These are phyloP conservation scores for Oryza rufipogon DNA, from an alignment of 176 grass and related monocot genomes.

Conservation along the genomic window DNA sequence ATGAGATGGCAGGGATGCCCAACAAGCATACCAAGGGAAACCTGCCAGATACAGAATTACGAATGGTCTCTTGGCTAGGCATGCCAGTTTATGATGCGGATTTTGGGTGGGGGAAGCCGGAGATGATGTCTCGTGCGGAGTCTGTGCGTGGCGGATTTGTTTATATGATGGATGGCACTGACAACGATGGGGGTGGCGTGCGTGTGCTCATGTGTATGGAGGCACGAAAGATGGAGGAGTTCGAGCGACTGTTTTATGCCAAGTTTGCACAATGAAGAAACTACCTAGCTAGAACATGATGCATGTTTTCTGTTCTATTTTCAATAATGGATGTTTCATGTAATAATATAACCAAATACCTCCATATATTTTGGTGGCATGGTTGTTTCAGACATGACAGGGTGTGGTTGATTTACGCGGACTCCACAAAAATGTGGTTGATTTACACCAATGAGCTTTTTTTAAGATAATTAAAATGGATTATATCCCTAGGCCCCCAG, in stretches of 20 bases:
- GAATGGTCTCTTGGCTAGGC: not conserved
- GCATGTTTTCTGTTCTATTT: too few relatives aligned
- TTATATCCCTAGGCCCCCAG: too few relatives aligned
- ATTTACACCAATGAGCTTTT: too few relatives aligned
- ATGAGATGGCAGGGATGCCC: not conserved
- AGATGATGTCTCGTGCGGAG: slow-evolving; percentile 13
- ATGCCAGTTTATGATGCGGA: slow-evolving; percentile 34
- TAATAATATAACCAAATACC: too few relatives aligned
- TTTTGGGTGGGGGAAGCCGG: not conserved
- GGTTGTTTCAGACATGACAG: too few relatives aligned
- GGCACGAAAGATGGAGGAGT: not conserved
- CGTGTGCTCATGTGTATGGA: not conserved
- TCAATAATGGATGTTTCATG: too few relatives aligned
- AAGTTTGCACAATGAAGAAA: not conserved
- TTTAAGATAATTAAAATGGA: too few relatives aligned
- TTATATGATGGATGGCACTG: slow-evolving; percentile 5
- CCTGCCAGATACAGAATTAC: too few relatives aligned
- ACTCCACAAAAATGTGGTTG: too few relatives aligned
- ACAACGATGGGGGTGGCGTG: not conserved
- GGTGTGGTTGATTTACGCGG: too few relatives aligned
- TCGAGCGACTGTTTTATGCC: not conserved
- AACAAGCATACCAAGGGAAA: not conserved
- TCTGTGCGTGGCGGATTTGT: slow-evolving; percentile 16
- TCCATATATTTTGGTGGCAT: too few relatives aligned
- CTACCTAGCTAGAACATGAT: too few relatives aligned